Base-by-base conservation (phyloP, 1,284 basidiomycete species). In the Pseudozyma flocculosa region DNA sequence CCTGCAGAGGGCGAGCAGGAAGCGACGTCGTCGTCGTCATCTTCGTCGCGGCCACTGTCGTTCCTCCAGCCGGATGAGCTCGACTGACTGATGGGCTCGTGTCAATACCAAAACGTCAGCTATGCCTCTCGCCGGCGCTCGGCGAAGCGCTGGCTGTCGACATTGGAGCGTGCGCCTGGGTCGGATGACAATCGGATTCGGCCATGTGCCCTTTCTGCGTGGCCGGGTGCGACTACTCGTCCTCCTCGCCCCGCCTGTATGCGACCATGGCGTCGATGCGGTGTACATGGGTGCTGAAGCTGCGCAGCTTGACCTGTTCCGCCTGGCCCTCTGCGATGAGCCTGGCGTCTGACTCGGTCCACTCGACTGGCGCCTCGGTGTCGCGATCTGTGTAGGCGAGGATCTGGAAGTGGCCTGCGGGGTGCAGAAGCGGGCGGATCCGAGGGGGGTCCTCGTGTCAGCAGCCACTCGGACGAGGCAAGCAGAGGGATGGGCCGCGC, bases 301-400 rank as follows among this genome's bases (percentile, higher is more conserved):
- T 78, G 24, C 80, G 63, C n/a, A 80, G 59, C 42, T 75, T 88
- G 67, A 97, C 93, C 79, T 95, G 92, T 78, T 97, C 93, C 71
- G 92, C 93, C 80, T 95, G 92, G 70, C 90, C 88, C 26, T 90
- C 88, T 78, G 93, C 90, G 75, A 98, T 97, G 37, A 94, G 87
- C 45, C 95, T 84, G 10, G 94, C 91, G 78, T 95, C 92, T 1
- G 90, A 92, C 76, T 96, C 92, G 19, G 90, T 86, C 93, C 93
- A 97, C 55, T 88, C 86, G 14, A 87, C 88, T 38, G 92, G 91
- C 1, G 93, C 86, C 68, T 93, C 88, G 11, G 88, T 88, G 15
- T 74, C 68, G 5, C 75, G 70, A 52, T 80, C 79, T 0, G 73
- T 95, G 80, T 97, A 97, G 4, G 90, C 92, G 40, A 97, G 84